Conservation (phyloP, 495 filamentous ascomycete species). For the Apiosordaria backusii region DNA sequence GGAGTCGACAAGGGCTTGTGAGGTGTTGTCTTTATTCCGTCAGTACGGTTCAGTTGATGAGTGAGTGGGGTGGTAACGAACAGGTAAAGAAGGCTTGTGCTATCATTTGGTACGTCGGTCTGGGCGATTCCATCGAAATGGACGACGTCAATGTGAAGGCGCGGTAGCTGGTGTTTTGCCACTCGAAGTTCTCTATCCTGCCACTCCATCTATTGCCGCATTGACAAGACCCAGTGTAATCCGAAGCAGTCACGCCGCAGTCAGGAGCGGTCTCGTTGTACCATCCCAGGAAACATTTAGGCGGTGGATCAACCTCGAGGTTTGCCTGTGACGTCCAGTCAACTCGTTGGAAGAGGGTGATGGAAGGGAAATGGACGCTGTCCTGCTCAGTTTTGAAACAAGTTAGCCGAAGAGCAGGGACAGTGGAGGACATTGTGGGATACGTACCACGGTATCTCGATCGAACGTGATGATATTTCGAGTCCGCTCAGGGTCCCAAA, state of each 20-base stretch:
- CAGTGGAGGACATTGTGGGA: not conserved
- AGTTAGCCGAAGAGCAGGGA: not conserved
- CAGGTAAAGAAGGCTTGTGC: conserved; percentile 14
- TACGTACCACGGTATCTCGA: conserved; percentile 13
- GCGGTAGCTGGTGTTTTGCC: conserved; percentile 16
- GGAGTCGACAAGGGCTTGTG: conserved; percentile 9
- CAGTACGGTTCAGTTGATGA: not conserved
- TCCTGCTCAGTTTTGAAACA: not conserved
- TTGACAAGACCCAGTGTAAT: conserved; percentile 1
- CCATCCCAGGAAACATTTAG: conserved; percentile 21
- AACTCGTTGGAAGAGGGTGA: conserved; percentile 14
- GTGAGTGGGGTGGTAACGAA: not conserved
- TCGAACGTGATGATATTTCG: conserved; percentile 1
- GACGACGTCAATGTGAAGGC: conserved; percentile 8
- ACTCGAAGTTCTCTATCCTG: conserved; percentile 7
- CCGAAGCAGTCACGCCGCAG: not conserved
- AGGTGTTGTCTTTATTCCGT: conserved; percentile 7
- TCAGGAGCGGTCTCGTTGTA: conserved; percentile 12
- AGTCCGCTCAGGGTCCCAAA: conserved; percentile 6
- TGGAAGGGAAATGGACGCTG: conserved; percentile 11
- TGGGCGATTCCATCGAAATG: conserved; percentile 6
- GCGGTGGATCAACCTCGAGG: not conserved
- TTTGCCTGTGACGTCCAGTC: conserved; percentile 16
- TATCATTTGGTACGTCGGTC: conserved; percentile 8
- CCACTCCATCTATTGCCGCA: conserved; percentile 10